Base-by-base conservation (phyloP, 2,329 filamentous ascomycete genomes). In the Dactylellina haptotyla region DNA sequence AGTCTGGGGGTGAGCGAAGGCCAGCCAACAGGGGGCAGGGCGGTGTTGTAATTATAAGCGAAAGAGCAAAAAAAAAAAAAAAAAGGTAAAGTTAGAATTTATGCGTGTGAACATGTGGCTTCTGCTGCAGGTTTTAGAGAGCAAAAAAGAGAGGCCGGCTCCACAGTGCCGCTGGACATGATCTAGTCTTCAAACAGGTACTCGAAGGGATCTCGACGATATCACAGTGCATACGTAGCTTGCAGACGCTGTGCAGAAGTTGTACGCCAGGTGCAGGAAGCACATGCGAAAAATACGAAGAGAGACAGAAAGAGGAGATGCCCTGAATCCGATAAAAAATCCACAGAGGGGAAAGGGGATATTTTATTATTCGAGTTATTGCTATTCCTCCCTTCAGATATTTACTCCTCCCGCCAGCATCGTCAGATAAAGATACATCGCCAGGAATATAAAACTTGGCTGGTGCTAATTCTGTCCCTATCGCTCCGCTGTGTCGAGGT, bases 221-320 rank as follows among this genome's bases (percentile, higher is more conserved):
- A 69, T 69, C 64, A 69, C 59, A 53, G 50, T 72, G 67, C 67
- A 72, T 72, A 58, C 53, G 50, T 59, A 67, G 62, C 63, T 48
- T 43, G 16, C 39, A 45, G 51, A 23, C 23, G 25, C 25, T 51
- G 23, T 20, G 61, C 61, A 67, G 32, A 58, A 9, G 53, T n/a
- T n/a, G n/a, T 50, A 34, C 50, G 50, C 58, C 50, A 23, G 43
- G 32, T 71, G 30, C 20, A 71, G 66, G 45, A 63, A 63, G 66
- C 66, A 63, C 66, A 71, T 62, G 66, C 66, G 66, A 71, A 71
- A 70, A 43, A 70, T 37, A 28, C 9, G 9, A 16, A 43, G 14
- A 34, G 6, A 34, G 32, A 6, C 32, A 14, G n/a, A n/a, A n/a
- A n/a, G 53, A 53, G 53, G 53, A 57, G 54, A 57, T 66, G 51